These are phyloP conservation scores for Calonectria pteridis DNA, from an alignment of 2,329 filamentous ascomycete species.

Conservation along the genomic window DNA sequence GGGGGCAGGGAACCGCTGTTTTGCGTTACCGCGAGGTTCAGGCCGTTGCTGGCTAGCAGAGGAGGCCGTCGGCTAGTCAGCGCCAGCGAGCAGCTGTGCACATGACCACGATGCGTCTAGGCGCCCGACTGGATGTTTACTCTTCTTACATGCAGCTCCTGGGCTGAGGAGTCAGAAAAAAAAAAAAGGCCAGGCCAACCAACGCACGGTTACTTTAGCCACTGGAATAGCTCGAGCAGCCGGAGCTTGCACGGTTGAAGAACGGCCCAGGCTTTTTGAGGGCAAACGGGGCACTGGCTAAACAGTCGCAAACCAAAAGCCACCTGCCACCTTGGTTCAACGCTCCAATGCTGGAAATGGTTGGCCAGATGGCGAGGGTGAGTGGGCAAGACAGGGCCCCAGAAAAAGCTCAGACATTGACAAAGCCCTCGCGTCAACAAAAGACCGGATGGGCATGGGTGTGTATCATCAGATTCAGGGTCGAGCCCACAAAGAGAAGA, in stretches of 20 bases:
- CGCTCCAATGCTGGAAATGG: not conserved
- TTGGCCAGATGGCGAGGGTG: not conserved
- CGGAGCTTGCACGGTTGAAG: not conserved
- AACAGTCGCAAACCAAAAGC: not conserved
- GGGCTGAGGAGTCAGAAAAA: not conserved
- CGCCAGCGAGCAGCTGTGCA: not conserved
- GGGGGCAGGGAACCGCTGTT: conserved; percentile 4
- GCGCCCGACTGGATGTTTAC: not conserved
- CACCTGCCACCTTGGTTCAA: not conserved
- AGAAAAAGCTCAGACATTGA: not conserved
- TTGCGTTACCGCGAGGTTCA: not conserved
- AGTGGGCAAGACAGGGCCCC: not conserved
- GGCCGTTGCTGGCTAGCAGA: not conserved
- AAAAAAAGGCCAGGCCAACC: not conserved
- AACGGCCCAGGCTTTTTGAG: not conserved
- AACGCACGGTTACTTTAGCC: not conserved
- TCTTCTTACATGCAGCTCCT: not conserved
- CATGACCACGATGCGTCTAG: not conserved
- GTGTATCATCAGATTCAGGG: conserved; percentile 7
- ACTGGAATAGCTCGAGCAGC: not conserved
- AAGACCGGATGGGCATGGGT: not conserved
- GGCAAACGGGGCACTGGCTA: not conserved
- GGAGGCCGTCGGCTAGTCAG: not conserved
- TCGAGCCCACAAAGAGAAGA: conserved; percentile 1
- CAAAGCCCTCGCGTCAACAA: not conserved